These are phyloP conservation scores for Potentilla sterilis DNA, from an alignment of 306 rosid genomes.

Conservation along the genomic window DNA sequence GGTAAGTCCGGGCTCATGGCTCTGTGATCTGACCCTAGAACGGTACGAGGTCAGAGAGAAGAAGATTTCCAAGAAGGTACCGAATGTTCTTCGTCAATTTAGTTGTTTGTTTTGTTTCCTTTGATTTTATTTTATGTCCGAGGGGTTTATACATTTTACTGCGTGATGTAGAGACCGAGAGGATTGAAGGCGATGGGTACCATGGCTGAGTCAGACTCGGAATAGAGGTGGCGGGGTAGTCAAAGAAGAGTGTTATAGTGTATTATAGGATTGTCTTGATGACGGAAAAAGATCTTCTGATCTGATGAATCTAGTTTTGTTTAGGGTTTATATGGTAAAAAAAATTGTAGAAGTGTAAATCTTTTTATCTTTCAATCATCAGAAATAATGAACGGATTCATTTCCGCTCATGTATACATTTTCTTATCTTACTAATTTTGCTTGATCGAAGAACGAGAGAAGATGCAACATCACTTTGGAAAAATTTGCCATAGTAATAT, in stretches of 20 bases:
- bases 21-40: conserved; percentile 77
- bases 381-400: conserved; percentile 22
- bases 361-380: conserved; percentile 17
- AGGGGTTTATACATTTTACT: neutral
- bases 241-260: conserved; percentile 1
- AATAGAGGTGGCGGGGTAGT: conserved; percentile 22
- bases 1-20: conserved; percentile 86
- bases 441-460: neutral
- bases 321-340: conserved; percentile 18
- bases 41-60: conserved; percentile 95
- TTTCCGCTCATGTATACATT: conserved; percentile 18
- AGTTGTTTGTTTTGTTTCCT: neutral
- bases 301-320: conserved; percentile 9
- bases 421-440: neutral
- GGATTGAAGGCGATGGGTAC: conserved; percentile 94
- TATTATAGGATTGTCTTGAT: conserved; percentile 25
- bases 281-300: conserved; percentile 1
- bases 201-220: conserved; percentile 85
- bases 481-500: neutral
- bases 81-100: no score
- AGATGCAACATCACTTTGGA: neutral
- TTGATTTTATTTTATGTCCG: neutral
- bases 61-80: conserved; percentile 80
- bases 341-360: conserved; percentile 34
- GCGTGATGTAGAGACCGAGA: conserved; percentile 71